Base-by-base conservation (phyloP, 148 eudicot genomes). In the Dysphania ambrosioides region DNA sequence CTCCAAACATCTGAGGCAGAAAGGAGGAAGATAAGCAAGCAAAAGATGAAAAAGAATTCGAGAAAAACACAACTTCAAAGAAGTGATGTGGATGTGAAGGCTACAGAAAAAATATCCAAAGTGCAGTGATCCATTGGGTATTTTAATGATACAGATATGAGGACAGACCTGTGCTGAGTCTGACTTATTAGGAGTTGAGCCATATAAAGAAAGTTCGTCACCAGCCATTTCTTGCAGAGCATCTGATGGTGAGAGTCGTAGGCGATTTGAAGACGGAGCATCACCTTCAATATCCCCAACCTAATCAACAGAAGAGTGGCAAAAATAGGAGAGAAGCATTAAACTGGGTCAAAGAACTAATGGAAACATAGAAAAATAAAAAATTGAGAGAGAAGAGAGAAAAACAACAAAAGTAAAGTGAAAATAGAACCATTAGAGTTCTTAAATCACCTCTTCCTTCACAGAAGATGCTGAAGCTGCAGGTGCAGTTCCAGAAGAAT, bases 201-300 rank as follows among this genome's bases (percentile, higher is more conserved):
- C 88, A 85, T 86, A 95, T 41, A 95, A 82, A 21, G 96, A 82
- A 74, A 95, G 96, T 69, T 95, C 99, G 49, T 95, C 99, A 15
- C 84, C 85, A 72, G 82, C 83, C 78, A 95, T 87, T 70, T 95
- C 99, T 76, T 87, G 97, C 78, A 92, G 81, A 69, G 92, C 92
- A 83, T 95, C 99, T 66, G 96, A 90, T 42, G 98, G 85, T 35
- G 97, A 92, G 77, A 87, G 89, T 18, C 94, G 79, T 60, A 88
- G 62, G 68, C 96, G 82, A 86, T 92, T 95, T n/a, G 87, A 72
- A 58, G 87, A 79, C 36, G 89, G 97, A 38, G 79, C 72, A 68
- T 88, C 97, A 66, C 91, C 89, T 72, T 95, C 99, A 75, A 95
- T 87, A 86, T 95, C 99, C 40, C 80, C 94, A 78, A 85, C 92